Percentiles rank a stretch among this genome's conserved stretches.
These are phyloP conservation scores for Thyridium curvatum DNA, from an alignment of 2,329 filamentous ascomycete genomes.

Conservation along the genomic window DNA sequence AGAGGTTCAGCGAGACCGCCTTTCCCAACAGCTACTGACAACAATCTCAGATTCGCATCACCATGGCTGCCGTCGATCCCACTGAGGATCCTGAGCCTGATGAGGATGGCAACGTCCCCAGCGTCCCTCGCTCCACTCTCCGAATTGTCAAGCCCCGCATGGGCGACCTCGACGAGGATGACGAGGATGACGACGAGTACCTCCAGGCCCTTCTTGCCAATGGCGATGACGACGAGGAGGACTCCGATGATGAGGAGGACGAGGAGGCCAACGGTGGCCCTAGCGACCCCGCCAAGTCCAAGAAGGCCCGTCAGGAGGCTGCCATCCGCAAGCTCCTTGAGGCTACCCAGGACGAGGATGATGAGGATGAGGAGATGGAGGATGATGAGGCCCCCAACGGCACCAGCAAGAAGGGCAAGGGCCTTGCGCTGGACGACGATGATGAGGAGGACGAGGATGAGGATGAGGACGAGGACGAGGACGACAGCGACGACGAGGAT, in stretches of 20 bases:
- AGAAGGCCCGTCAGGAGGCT: conserved; percentile 76
- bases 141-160: conserved; percentile 77
- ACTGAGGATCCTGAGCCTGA: conserved; percentile 66
- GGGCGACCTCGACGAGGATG: conserved; percentile 53
- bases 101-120: conserved; percentile 53
- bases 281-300: conserved; percentile 83
- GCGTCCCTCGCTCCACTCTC: conserved; percentile 72
- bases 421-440: conserved; percentile 55
- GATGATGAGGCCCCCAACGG: conserved; percentile 55
- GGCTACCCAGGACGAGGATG: conserved; percentile 53
- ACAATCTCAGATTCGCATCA: conserved; percentile 75
- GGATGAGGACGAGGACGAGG: too few relatives aligned
- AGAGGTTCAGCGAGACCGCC: too few relatives aligned
- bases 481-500: conserved; percentile 56
- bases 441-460: conserved; percentile 39
- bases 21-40: conserved; percentile 17
- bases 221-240: conserved; percentile 43
- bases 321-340: conserved; percentile 73
- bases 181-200: conserved; percentile 63
- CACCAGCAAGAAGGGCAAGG: conserved; percentile 59
- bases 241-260: conserved; percentile 47
- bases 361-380: conserved; percentile 66
- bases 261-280: conserved; percentile 82
- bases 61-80: conserved; percentile 97
- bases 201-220: conserved; percentile 47